These are phyloP conservation scores for Cicer chorassanicum DNA, from an alignment of 306 rosid species.

Conservation along the genomic window DNA sequence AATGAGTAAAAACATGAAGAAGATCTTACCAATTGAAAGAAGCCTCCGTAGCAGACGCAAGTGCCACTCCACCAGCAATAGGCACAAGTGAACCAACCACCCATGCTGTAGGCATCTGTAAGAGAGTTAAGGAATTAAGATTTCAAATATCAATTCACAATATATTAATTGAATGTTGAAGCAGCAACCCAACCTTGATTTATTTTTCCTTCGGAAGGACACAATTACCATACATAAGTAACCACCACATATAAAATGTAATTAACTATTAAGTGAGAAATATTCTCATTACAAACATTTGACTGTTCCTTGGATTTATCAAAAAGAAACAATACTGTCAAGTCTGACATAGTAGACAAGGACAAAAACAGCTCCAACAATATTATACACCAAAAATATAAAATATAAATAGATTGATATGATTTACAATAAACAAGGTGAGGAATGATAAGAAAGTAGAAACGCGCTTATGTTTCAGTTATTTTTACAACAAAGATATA, in stretches of 20 bases:
- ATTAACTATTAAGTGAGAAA: conserved; percentile 5
- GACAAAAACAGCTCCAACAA: not conserved
- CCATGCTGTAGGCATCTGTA: conserved; percentile 78
- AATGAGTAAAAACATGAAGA: conserved; percentile 4
- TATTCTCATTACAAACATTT: not conserved
- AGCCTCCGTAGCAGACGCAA: conserved; percentile 86
- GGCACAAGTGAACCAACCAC: conserved; percentile 86
- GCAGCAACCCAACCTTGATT: not conserved
- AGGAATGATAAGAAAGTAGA: not conserved
- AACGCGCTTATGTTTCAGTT: too few species aligned
- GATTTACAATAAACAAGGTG: not conserved
- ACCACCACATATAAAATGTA: not conserved
- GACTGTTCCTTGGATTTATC: not conserved
- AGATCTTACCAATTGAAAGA: conserved; percentile 84
- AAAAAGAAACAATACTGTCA: not conserved
- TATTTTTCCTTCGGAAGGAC: not conserved
- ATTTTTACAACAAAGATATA: too few species aligned
- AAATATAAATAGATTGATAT: not conserved
- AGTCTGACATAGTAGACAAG: not conserved
- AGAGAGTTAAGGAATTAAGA: conserved; percentile 29
- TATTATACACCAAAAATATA: not conserved
- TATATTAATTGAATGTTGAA: not conserved
- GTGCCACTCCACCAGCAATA: conserved; percentile 86
- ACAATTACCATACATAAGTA: not conserved
- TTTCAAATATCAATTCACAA: conserved; percentile 6